Evolutionary conservation across 805 yeast genomes (phyloP), one percentile per base, ranked within the genome.

Genomic region (Komagataella mondaviorum): DNA sequence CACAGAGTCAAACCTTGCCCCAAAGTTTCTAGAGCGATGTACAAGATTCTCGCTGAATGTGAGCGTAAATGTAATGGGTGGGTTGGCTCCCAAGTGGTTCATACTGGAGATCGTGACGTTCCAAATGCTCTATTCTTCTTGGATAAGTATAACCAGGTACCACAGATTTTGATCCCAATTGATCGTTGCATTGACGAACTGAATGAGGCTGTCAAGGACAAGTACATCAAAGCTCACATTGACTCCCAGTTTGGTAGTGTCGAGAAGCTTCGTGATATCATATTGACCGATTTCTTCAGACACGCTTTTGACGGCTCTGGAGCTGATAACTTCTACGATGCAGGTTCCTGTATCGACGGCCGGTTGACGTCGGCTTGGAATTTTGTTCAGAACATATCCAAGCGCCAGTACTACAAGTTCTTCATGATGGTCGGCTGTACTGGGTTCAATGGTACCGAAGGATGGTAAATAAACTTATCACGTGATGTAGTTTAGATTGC

Each of bases 271-370:
- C 73, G 80, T 57, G 63, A 73, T 51, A 66, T 63, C 10, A 71
- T 77, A 46, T 59, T 76, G 46, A 63, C 72, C 47, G 81, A 76
- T 69, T 77, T 77, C 58, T 77, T 77, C 66, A 67, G 71, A 50
- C 80, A 75, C 55, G 83, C 81, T 0, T 77, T 83, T 63, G 88
- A 84, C 62, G 90, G 93, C 2, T 81, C 88, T 7, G 95, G 95
- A 48, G 89, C 90, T 7, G 88, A 85, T 60, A 85, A 85, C 63
- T 85, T 83, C 63, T 85, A 81, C 62, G 85, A 84, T 72, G 87
- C 89, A 30, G 95, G 95, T 2, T 80, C 87, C 2, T 85, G 95
- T 66, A 85, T 85, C 49, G 95, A 85, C 63, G 95, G 93, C 18
- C 76, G 90, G 51, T 68, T 85, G 48, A 85, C 93, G 0, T 78